Percentiles rank a stretch among this genome's conserved stretches.
These are phyloP conservation scores for Phytopythium vexans DNA, from an alignment of 352 stramenopile species.

Conservation along the genomic window DNA sequence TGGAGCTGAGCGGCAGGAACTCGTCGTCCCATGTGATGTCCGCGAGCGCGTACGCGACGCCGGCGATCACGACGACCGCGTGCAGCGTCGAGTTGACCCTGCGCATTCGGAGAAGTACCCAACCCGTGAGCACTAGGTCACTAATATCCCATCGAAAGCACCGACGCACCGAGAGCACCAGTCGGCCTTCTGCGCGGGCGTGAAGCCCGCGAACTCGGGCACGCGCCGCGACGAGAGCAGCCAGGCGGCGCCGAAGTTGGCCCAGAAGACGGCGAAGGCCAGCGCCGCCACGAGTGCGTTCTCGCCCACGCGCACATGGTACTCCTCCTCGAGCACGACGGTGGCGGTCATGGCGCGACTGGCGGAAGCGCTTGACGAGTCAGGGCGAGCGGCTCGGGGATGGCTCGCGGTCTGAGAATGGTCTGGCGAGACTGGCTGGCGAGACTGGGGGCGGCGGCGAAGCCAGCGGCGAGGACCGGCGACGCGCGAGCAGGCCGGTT, in stretches of 20 bases:
- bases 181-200: slow-evolving; percentile 65
- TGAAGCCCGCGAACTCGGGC: slow-evolving; percentile 60
- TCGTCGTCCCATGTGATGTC: slow-evolving; percentile 58
- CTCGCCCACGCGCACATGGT: slow-evolving; percentile 50
- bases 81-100: slow-evolving; percentile 84
- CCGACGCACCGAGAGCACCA: slow-evolving; percentile 71
- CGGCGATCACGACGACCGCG: slow-evolving; percentile 55
- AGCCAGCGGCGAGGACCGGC: too few species aligned
- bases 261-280: slow-evolving; percentile 71
- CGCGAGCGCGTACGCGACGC: slow-evolving; percentile 58
- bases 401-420: too few species aligned
- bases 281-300: slow-evolving; percentile 56
- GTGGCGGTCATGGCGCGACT: slow-evolving; percentile 7
- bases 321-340: slow-evolving; percentile 56
- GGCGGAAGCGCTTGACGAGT: not conserved
- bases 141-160: not conserved
- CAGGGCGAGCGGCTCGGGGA: not conserved
- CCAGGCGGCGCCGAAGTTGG: slow-evolving; percentile 62
- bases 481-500: too few species aligned
- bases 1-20: slow-evolving; percentile 72
- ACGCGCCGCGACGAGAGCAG: slow-evolving; percentile 47
- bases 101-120: not conserved
- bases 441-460: too few species aligned
- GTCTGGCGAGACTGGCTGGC: too few species aligned
- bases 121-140: too few species aligned